A percentile compares a stretch with the other conserved stretches of the same genome.
phyloP scores from a whole-genome alignment of 75 land plant species.

The Cupressus sempervirens region DNA sequence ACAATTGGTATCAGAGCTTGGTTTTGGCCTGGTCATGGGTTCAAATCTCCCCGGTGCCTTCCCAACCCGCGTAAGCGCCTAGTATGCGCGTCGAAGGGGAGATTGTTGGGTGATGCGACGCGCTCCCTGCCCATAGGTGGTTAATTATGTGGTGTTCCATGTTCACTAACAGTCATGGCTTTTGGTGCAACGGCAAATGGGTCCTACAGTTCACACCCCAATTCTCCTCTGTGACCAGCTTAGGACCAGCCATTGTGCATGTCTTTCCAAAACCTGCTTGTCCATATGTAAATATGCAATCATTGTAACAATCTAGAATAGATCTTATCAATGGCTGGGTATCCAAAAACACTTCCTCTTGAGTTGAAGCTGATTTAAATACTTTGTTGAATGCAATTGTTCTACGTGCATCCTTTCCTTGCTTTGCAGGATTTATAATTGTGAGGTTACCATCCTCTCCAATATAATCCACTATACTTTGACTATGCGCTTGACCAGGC shows the following conservation, averaged over 20 bases:
- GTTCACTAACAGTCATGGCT: too few species aligned
- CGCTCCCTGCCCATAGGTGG: too few species aligned
- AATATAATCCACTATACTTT: conserved; percentile 58
- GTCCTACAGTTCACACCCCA: conserved; percentile 93
- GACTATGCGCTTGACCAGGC: conserved; percentile 41
- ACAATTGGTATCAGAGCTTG: too few species aligned
- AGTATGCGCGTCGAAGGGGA: too few species aligned
- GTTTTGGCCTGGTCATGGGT: too few species aligned
- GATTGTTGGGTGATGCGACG: too few species aligned
- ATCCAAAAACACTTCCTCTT: conserved; percentile 89
- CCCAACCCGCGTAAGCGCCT: too few species aligned
- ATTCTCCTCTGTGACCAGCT: conserved; percentile 46
- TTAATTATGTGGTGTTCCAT: too few species aligned
- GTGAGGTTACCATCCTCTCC: conserved; percentile 75
- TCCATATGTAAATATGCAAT: conserved; percentile 99
- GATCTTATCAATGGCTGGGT: conserved; percentile 93
- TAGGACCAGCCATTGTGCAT: conserved; percentile 91
- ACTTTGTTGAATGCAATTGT: conserved; percentile 85
- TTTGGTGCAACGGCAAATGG: too few species aligned
- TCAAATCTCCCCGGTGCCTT: too few species aligned
- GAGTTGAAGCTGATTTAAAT: conserved; percentile 76
- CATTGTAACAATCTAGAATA: conserved; percentile 96
- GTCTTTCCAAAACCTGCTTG: conserved; percentile 99
- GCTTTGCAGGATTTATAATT: conserved; percentile 59
- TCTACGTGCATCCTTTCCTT: conserved; percentile 62